Evolutionary conservation across 2,329 filamentous ascomycete species (phyloP).

Genomic region (Alternaria solani): DNA sequence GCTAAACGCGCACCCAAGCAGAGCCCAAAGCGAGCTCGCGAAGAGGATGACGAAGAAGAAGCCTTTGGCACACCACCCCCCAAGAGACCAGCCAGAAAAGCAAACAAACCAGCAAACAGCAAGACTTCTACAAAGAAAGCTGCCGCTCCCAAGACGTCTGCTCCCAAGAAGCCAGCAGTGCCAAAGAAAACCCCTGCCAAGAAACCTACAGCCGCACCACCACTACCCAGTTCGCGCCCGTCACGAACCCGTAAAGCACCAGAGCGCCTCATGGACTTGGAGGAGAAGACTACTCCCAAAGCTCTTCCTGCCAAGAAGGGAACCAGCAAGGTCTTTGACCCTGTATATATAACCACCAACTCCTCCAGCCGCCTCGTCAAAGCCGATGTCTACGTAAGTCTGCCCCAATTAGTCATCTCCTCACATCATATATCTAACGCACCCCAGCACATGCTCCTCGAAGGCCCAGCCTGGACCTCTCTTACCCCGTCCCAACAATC

Average conservation of each 20-base stretch:
- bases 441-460: slow-evolving; percentile 42
- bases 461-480: slow-evolving; percentile 40
- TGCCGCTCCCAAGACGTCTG: slow-evolving; percentile 10
- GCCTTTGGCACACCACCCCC: slow-evolving; percentile 12
- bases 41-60: not conserved
- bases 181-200: slow-evolving; percentile 17
- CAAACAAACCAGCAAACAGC: slow-evolving; percentile 5
- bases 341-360: slow-evolving; percentile 44
- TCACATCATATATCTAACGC: slow-evolving; percentile 5
- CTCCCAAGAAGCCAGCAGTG: slow-evolving; percentile 8
- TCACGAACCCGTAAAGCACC: slow-evolving; percentile 42
- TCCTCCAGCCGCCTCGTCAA: slow-evolving; percentile 40
- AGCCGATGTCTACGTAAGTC: slow-evolving; percentile 41
- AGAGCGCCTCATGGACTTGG: slow-evolving; percentile 28
- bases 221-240: slow-evolving; percentile 27
- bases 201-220: slow-evolving; percentile 11
- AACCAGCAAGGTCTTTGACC: slow-evolving; percentile 37
- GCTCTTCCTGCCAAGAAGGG: slow-evolving; percentile 17
- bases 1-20: not conserved
- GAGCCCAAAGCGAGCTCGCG: slow-evolving; percentile 19
- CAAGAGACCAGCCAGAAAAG: slow-evolving; percentile 13
- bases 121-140: not conserved
- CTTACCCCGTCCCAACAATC: slow-evolving; percentile 34
- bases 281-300: slow-evolving; percentile 20
- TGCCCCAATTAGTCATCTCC: not conserved